Conservation (phyloP, 164 flowering plant genomes). For the Stephania cephalantha region DNA sequence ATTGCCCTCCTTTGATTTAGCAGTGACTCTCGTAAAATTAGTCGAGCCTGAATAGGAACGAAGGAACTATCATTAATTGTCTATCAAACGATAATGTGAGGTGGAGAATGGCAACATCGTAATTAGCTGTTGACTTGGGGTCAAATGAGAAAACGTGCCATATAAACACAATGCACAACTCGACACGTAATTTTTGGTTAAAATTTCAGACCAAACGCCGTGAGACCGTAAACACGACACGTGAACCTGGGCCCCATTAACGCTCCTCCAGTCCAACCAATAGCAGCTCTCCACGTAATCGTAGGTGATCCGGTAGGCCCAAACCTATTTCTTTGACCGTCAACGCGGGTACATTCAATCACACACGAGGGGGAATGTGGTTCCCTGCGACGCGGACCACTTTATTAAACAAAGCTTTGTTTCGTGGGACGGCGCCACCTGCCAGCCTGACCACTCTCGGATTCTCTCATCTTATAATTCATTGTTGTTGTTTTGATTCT, state of each 20-base stretch:
- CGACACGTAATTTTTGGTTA: constrained; percentile 14
- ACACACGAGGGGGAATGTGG: constrained; percentile 11
- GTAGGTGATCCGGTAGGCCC: background rate
- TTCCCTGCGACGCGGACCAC: constrained; percentile 18
- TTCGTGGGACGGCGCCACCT: background rate
- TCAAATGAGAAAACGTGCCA: background rate
- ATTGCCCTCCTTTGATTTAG: no score
- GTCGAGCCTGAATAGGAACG: no score
- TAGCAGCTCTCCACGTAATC: constrained; percentile 5
- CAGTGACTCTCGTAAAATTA: no score
- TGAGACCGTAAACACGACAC: constrained; percentile 20
- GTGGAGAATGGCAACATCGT: background rate
- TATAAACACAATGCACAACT: background rate
- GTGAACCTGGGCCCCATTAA: constrained; percentile 18
- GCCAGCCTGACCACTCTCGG: constrained; percentile 3
- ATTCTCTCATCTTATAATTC: background rate
- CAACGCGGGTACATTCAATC: background rate
- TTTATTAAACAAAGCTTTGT: background rate
- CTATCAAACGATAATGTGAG: no score
- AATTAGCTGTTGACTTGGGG: background rate
- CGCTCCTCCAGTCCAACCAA: constrained; percentile 1
- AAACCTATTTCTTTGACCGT: constrained; percentile 5
- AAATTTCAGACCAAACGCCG: constrained; percentile 17
- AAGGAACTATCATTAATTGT: no score
- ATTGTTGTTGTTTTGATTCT: background rate